Evolutionary conservation across 1,284 basidiomycete species (phyloP).

Genomic region (Leucoagaricus sp.): DNA sequence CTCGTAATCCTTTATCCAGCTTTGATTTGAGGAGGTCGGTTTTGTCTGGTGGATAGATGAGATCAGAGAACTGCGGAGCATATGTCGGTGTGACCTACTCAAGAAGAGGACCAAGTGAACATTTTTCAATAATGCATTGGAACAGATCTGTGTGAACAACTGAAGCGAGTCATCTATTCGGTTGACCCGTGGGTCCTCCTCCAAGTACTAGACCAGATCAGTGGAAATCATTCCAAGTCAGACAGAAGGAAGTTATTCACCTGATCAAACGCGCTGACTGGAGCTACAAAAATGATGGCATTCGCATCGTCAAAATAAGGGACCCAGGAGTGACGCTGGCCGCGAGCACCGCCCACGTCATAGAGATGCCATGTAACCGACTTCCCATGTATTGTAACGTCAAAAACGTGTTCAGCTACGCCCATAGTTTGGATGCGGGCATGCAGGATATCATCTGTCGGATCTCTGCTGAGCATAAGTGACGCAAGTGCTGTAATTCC

Average conservation of each 20-base stretch:
- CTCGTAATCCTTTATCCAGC: conserved; percentile 61
- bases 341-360: conserved; percentile 81
- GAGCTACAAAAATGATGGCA: conserved; percentile 84
- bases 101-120: conserved; percentile 80
- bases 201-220: conserved; percentile 58
- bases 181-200: conserved; percentile 81
- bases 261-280: conserved; percentile 86
- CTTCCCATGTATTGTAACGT: conserved; percentile 73
- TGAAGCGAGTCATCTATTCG: conserved; percentile 83
- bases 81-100: conserved; percentile 46
- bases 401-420: conserved; percentile 77
- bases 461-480: conserved; percentile 33
- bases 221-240: conserved; percentile 7
- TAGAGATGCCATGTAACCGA: conserved; percentile 77
- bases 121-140: conserved; percentile 74
- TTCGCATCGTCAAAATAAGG: conserved; percentile 83
- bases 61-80: conserved; percentile 14
- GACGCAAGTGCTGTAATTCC: conserved; percentile 10
- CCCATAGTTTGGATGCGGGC: conserved; percentile 86
- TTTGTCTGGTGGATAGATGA: conserved; percentile 52
- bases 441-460: conserved; percentile 76
- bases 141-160: conserved; percentile 80
- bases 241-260: conserved; percentile 35
- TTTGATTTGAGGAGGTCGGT: conserved; percentile 75
- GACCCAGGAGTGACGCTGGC: conserved; percentile 83